Percentiles rank a stretch among this genome's conserved stretches.
Conservation (phyloP, 2,329 filamentous ascomycete species). For the Didymosphaeria variabile region DNA sequence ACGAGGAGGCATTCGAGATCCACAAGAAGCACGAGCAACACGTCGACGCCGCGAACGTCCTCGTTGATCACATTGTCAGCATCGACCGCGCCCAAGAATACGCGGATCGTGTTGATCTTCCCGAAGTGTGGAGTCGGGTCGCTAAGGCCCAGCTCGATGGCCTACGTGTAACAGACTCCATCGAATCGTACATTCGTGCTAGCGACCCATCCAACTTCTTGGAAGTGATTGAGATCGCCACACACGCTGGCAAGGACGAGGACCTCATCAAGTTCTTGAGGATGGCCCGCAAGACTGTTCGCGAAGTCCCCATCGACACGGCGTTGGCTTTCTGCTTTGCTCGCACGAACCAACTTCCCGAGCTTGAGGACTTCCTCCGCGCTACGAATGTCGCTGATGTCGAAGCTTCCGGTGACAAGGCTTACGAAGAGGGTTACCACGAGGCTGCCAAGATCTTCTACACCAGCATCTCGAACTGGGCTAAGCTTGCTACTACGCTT, state of each 20-base stretch:
- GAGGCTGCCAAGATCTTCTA: constrained; percentile 99
- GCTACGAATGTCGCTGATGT: constrained; percentile 94
- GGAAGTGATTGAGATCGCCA: constrained; percentile 96
- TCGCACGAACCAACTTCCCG: constrained; percentile 86
- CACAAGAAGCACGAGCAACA: constrained; percentile 98
- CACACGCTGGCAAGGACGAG: constrained; percentile 95
- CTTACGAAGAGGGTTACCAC: constrained; percentile 91
- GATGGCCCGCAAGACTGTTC: constrained; percentile 96
- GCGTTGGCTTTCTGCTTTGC: constrained; percentile 93
- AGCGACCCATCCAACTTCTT: constrained; percentile 90
- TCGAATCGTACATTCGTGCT: constrained; percentile 97
- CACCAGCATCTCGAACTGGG: constrained; percentile 98
- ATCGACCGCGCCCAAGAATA: constrained; percentile 97
- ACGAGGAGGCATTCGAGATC: constrained; percentile 97
- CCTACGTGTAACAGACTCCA: constrained; percentile 88
- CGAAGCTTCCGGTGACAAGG: constrained; percentile 97
- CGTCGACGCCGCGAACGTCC: constrained; percentile 83
- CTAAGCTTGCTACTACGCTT: constrained; percentile 95
- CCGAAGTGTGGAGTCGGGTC: constrained; percentile 98
- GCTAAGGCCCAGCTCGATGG: constrained; percentile 98
- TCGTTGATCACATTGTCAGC: constrained; percentile 96
- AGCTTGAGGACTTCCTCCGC: constrained; percentile 95
- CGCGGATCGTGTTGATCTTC: constrained; percentile 90
- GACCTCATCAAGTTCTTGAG: constrained; percentile 95
- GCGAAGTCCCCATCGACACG: constrained; percentile 93